These are phyloP conservation scores for Bullera alba DNA, from an alignment of 768 basidiomycete genomes.

Conservation along the genomic window DNA sequence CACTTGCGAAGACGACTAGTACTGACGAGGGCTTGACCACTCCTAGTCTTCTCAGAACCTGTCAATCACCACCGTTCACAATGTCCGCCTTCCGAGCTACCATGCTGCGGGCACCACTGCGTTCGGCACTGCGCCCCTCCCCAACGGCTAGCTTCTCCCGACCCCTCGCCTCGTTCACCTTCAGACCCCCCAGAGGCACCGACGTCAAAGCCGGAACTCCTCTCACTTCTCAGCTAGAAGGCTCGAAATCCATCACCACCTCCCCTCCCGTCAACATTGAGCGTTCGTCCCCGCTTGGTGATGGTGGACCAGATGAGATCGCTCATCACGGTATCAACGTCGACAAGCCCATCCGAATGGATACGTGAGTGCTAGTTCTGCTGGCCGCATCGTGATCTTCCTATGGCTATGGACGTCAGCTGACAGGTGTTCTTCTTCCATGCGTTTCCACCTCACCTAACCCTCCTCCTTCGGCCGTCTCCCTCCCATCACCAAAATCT, in stretches of 20 bases:
- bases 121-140: not conserved
- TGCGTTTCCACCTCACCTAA: not conserved
- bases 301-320: conserved; percentile 38
- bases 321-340: conserved; percentile 44
- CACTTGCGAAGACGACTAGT: no score
- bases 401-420: not conserved
- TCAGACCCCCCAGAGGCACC: not conserved
- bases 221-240: conserved; percentile 3
- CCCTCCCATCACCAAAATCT: not conserved
- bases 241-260: conserved; percentile 7
- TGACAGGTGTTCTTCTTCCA: not conserved
- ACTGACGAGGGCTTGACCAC: no score
- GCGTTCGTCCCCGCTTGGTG: conserved; percentile 20
- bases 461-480: not conserved
- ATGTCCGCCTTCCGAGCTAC: conserved; percentile 24
- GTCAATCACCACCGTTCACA: no score
- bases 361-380: conserved; percentile 36
- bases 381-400: no score
- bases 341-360: conserved; percentile 39
- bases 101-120: conserved; percentile 15
- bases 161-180: conserved; percentile 15
- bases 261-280: conserved; percentile 12
- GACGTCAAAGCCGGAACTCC: conserved; percentile 1
- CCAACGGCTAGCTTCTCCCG: conserved; percentile 5
- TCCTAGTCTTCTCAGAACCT: no score